Conservation (phyloP, 257 asterid genomes). For the Petrea volubilis region DNA sequence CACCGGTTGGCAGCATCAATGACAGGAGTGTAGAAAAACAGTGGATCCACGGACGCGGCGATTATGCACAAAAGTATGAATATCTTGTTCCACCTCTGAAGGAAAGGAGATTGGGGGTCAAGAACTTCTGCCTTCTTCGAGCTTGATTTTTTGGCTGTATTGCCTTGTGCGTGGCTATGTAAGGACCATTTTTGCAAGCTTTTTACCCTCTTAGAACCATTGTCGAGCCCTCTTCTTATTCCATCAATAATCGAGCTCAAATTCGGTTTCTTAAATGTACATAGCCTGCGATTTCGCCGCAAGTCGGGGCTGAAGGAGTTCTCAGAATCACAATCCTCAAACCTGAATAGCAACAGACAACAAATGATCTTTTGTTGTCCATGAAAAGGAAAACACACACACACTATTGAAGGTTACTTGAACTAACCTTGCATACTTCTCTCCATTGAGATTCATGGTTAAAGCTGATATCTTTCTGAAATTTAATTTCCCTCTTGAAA, state of each 20-base stretch:
- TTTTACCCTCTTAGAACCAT: constrained; percentile 31
- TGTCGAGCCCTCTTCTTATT: constrained; percentile 32
- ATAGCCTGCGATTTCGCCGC: not conserved
- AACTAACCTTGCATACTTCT: constrained; percentile 38
- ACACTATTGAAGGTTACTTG: not conserved
- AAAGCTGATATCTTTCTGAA: not conserved
- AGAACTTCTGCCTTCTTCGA: constrained; percentile 30
- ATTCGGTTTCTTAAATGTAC: constrained; percentile 28
- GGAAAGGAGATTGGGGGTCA: constrained; percentile 59
- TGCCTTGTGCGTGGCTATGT: constrained; percentile 2
- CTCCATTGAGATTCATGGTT: constrained; percentile 30
- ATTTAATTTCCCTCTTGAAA: not conserved
- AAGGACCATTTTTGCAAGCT: constrained; percentile 33
- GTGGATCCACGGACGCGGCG: constrained; percentile 58
- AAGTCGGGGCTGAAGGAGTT: constrained; percentile 18
- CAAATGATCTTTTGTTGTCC: not conserved
- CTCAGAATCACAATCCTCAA: constrained; percentile 41
- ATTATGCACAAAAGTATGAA: constrained; percentile 49
- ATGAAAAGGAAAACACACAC: not conserved
- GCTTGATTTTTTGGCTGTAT: constrained; percentile 15
- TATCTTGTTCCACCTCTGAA: constrained; percentile 60
- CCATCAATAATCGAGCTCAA: constrained; percentile 30
- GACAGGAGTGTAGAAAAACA: constrained; percentile 70
- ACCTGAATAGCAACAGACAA: constrained; percentile 32
- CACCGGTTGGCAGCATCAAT: constrained; percentile 34